Evolutionary conservation across 1,284 basidiomycete species (phyloP), one percentile per base, ranked within the genome.

Genomic region (Amylostereum areolatum): DNA sequence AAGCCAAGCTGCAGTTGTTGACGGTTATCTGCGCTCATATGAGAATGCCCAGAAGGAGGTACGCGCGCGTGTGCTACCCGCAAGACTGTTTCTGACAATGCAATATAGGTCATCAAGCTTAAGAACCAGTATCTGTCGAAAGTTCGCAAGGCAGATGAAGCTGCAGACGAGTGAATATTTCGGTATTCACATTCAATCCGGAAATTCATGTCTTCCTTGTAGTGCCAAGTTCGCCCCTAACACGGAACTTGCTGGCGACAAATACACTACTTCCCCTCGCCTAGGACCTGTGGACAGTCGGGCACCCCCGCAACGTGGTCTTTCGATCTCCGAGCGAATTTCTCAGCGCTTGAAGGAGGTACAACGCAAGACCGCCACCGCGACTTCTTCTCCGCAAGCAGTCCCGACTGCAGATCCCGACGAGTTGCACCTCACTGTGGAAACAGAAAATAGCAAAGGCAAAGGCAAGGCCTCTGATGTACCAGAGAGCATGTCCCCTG

Each of bases 211-310:
- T 40, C 12, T 43, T 31, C 45, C 42, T 49, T 25, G 25, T 47
- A 63, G 91, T 63, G 88, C 80, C 43, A 90, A 89, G 61, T 94
- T 94, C 59, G 89, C 90, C 4, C 91, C 91, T 2, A 81, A 76
- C 58, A 73, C 59, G 6, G 60, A 69, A 55, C 73, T 72, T 52
- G 71, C 69, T 32, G 66, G 67, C 8, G 87, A 91, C 65, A 80
- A 78, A 52, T 91, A 87, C 63, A 91, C 89, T 2, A 77, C 73
- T 9, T 89, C 89, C 12, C 89, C 89, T 7, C 78, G 78, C 46
- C 65, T 83, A 10, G 70, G 73, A 24, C 84, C 84, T 25, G 72
- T 68, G 18, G 83, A 86, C 55, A 66, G 66, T 34, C 74, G 75
- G 48, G 62, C 65, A n/a, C 66, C 77, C 34, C 82, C 80, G 2